These are phyloP conservation scores for Meyerozyma sp. DNA, from an alignment of 1,139 yeast species.

Conservation along the genomic window DNA sequence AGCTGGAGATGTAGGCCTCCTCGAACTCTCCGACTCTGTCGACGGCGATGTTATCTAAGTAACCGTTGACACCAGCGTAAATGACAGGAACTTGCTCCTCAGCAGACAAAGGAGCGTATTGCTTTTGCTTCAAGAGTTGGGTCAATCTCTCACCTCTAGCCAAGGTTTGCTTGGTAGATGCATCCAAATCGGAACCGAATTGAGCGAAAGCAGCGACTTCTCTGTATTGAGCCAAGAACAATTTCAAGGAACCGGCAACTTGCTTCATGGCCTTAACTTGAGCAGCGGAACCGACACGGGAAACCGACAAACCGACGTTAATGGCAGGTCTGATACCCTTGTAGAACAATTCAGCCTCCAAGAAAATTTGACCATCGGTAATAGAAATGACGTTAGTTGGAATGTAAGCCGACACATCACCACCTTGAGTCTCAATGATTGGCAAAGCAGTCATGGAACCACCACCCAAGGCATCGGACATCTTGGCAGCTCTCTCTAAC, in stretches of 20 bases:
- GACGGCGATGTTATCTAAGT: constrained; percentile 82
- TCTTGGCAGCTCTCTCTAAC: constrained; percentile 96
- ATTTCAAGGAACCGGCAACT: constrained; percentile 99
- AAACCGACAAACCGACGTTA: constrained; percentile 99
- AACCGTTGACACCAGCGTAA: constrained; percentile 99
- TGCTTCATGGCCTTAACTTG: constrained; percentile 99
- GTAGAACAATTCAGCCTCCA: constrained; percentile 99
- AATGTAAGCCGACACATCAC: constrained; percentile 97
- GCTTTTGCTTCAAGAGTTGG: constrained; percentile 97
- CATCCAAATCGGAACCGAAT: constrained; percentile 99
- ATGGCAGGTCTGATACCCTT: constrained; percentile 99
- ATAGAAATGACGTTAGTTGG: constrained; percentile 97
- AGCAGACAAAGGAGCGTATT: constrained; percentile 94
- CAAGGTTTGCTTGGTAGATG: constrained; percentile 98
- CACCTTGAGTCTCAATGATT: constrained; percentile 97
- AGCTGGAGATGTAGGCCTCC: constrained; percentile 83
- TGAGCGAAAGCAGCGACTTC: constrained; percentile 99
- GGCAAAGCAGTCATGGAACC: constrained; percentile 97
- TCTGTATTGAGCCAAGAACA: constrained; percentile 99
- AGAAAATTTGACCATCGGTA: constrained; percentile 97
- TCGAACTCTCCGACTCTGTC: constrained; percentile 90
- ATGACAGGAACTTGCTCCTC: constrained; percentile 99
- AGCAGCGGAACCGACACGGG: constrained; percentile 99
- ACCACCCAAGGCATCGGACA: constrained; percentile 84
- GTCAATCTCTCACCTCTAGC: constrained; percentile 99